Evolutionary conservation across 139 green algal genomes (phyloP).

Genomic region (Haematococcus lacustris): DNA sequence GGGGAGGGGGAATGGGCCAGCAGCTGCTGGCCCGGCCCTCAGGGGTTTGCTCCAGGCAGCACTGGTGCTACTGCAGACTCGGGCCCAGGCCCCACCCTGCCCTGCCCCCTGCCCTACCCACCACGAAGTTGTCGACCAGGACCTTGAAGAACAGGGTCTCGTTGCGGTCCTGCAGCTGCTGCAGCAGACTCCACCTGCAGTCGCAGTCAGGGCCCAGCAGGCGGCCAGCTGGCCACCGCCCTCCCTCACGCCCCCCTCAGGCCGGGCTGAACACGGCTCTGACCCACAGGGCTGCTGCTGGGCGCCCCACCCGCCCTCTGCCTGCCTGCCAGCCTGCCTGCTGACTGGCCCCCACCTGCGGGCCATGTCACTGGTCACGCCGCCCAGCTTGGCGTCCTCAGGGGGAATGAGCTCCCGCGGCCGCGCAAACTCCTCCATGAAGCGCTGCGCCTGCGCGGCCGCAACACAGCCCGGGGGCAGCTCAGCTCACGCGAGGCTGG

Average conservation of each 20-base stretch:
- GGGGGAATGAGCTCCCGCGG: constrained; percentile 42
- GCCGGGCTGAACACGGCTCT: too few species aligned
- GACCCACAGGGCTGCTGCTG: too few species aligned
- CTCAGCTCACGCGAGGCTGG: background rate
- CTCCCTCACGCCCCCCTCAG: too few species aligned
- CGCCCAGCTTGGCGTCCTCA: constrained; percentile 39
- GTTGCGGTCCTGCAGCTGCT: constrained; percentile 85
- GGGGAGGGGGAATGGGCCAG: background rate
- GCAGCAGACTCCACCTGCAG: constrained; percentile 59
- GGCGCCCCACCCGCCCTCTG: too few species aligned
- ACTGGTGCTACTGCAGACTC: background rate
- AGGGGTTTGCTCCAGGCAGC: background rate
- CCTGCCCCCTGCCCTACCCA: background rate
- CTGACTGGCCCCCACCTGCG: constrained; percentile 51
- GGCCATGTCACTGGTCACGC: constrained; percentile 57
- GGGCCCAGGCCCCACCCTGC: background rate
- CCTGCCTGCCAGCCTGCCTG: too few species aligned
- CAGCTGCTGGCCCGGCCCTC: background rate
- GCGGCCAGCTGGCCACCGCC: too few species aligned
- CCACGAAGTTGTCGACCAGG: constrained; percentile 40
- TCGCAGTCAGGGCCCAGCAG: too few species aligned
- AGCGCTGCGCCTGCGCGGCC: constrained; percentile 31
- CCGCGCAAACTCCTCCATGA: constrained; percentile 49
- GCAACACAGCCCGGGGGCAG: background rate
- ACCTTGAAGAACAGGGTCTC: constrained; percentile 89